Percentiles rank a stretch among this genome's conserved stretches.
Evolutionary conservation across 225 moss, liverwort and hornwort genomes (phyloP).

Genomic region (Thuidium tamariscinum): DNA sequence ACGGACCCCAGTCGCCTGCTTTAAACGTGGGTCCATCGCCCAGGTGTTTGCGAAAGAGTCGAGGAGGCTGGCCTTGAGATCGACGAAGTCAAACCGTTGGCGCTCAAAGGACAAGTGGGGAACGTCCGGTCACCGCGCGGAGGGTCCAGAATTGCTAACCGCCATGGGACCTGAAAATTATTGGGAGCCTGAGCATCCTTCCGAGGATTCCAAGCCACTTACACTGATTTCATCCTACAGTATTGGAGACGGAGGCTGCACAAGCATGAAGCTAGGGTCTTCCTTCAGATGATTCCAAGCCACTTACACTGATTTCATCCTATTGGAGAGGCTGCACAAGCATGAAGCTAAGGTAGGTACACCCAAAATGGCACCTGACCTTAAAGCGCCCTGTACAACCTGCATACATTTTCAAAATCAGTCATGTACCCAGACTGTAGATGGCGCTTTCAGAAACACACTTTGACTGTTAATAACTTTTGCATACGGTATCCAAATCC

Average conservation of each 20-base stretch:
- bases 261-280: background rate
- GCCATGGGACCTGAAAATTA: background rate
- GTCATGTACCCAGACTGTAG: too few relatives aligned
- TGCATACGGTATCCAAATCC: too few relatives aligned
- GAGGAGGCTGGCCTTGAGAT: background rate
- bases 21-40: background rate
- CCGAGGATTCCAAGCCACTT: background rate
- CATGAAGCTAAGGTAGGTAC: too few relatives aligned
- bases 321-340: background rate
- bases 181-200: background rate
- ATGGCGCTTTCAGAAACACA: too few relatives aligned
- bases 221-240: background rate
- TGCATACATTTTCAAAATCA: too few relatives aligned
- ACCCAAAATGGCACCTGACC: too few relatives aligned
- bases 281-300: background rate
- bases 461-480: too few relatives aligned
- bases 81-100: background rate
- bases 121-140: background rate
- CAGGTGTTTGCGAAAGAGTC: background rate
- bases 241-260: background rate
- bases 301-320: background rate
- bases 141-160: background rate
- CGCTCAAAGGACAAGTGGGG: background rate
- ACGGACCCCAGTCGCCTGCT: background rate
- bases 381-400: too few relatives aligned